Evolutionary conservation across 2,329 filamentous ascomycete species (phyloP).

Genomic region (Lanzia echinophila): DNA sequence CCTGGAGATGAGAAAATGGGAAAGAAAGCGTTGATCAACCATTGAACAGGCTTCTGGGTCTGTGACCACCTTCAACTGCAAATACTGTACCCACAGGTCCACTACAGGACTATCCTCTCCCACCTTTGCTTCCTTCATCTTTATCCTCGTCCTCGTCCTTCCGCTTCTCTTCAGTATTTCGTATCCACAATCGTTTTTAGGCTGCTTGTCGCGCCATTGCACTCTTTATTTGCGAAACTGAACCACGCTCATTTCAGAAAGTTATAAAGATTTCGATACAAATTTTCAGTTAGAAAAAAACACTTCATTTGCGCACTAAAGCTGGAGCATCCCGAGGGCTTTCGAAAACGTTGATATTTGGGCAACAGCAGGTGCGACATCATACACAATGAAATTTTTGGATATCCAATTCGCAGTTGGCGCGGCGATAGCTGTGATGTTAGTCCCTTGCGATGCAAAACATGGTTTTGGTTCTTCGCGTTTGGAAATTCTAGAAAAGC

Average conservation of each 20-base stretch:
- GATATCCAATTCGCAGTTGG: conserved; percentile 44
- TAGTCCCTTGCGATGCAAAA: conserved; percentile 26
- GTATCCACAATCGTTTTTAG: background rate
- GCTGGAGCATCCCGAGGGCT: no score
- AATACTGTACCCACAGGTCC: background rate
- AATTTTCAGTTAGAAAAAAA: no score
- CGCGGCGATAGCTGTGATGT: conserved; percentile 43
- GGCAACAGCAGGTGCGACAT: conserved; percentile 10
- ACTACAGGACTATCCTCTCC: background rate
- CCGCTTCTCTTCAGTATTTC: background rate
- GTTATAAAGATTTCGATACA: no score
- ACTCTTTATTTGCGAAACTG: no score
- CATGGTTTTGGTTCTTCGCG: conserved; percentile 20
- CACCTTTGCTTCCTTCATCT: background rate
- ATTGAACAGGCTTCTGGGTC: background rate
- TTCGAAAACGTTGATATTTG: background rate
- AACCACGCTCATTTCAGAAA: no score
- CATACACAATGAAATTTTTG: conserved; percentile 46
- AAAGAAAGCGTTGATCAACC: conserved; percentile 1
- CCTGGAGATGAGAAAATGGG: background rate
- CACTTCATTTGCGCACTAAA: no score
- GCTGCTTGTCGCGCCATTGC: conserved; percentile 11
- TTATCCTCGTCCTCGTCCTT: background rate
- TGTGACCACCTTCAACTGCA: background rate
- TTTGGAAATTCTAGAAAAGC: conserved; percentile 22